Conservation (phyloP, 148 eudicot species). For the Rhododendron mucronatum region DNA sequence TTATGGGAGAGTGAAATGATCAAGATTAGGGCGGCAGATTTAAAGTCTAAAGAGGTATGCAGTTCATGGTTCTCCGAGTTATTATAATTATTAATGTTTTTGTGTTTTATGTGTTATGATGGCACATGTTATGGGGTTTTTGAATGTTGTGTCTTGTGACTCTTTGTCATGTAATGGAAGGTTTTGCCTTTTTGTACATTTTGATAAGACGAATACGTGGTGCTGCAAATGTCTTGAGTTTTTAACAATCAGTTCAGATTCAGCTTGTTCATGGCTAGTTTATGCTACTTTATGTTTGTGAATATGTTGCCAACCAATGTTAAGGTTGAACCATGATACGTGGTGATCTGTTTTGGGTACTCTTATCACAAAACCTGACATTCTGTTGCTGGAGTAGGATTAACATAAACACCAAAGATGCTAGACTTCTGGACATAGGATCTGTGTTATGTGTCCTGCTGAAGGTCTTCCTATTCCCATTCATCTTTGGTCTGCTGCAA, state of each 20-base stretch:
- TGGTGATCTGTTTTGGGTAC: neutral
- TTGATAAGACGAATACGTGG: neutral
- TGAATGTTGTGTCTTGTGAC: neutral
- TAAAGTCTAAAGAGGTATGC: slow-evolving; percentile 94
- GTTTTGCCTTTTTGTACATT: neutral
- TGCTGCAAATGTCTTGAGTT: neutral
- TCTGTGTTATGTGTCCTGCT: neutral
- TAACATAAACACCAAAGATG: neutral
- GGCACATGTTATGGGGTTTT: neutral
- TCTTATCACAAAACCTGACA: neutral
- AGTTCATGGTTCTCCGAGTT: neutral
- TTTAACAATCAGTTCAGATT: neutral
- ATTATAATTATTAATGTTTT: neutral
- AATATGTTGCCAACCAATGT: neutral
- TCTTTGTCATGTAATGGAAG: neutral
- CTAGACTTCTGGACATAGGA: neutral
- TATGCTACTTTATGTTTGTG: neutral
- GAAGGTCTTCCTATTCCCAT: neutral
- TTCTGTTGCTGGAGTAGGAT: neutral
- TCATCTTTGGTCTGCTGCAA: neutral
- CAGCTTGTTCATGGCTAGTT: slow-evolving; percentile 2
- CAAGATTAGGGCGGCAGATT: slow-evolving; percentile 94
- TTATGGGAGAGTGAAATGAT: slow-evolving; percentile 95
- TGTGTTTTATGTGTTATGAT: neutral
- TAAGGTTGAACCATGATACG: neutral